Evolutionary conservation across 129 eudicot genomes (phyloP).

Genomic region (Flaveria trinervia): DNA sequence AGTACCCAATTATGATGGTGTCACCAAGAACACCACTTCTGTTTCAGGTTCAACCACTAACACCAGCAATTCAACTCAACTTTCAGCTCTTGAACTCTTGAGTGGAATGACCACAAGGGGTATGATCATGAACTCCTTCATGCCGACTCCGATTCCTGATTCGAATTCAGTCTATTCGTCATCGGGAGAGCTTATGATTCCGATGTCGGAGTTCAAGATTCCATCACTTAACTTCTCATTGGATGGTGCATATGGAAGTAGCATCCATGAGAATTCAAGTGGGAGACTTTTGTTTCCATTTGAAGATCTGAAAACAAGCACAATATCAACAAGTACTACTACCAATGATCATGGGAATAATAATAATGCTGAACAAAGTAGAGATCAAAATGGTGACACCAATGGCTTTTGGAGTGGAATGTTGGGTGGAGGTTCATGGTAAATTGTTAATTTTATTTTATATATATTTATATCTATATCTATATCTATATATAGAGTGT

Average conservation of each 20-base stretch:
- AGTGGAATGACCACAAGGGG: constrained; percentile 70
- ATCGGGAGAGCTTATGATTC: constrained; percentile 41
- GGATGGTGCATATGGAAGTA: constrained; percentile 55
- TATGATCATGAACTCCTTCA: constrained; percentile 41
- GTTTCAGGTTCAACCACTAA: no score
- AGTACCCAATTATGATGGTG: constrained; percentile 51
- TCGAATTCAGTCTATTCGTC: constrained; percentile 44
- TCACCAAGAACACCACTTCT: constrained; percentile 13
- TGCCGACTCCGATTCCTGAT: constrained; percentile 52
- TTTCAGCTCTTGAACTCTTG: constrained; percentile 61
- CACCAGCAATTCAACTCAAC: constrained; percentile 32
- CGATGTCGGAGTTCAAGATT: constrained; percentile 50
- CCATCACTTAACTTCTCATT: constrained; percentile 58
- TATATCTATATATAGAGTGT: constrained; percentile 21
- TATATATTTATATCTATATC: constrained; percentile 5
- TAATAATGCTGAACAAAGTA: constrained; percentile 31
- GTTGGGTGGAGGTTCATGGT: constrained; percentile 81
- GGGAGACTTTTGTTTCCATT: constrained; percentile 81
- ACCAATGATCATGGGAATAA: constrained; percentile 20
- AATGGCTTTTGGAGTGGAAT: constrained; percentile 81
- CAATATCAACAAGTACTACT: constrained; percentile 32
- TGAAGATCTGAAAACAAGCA: constrained; percentile 66
- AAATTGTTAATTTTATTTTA: constrained; percentile 14
- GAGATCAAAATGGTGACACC: constrained; percentile 62
- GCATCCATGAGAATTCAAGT: constrained; percentile 43